Conservation (phyloP, 768 basidiomycete species). For the Macrolepiota dolichaula region DNA sequence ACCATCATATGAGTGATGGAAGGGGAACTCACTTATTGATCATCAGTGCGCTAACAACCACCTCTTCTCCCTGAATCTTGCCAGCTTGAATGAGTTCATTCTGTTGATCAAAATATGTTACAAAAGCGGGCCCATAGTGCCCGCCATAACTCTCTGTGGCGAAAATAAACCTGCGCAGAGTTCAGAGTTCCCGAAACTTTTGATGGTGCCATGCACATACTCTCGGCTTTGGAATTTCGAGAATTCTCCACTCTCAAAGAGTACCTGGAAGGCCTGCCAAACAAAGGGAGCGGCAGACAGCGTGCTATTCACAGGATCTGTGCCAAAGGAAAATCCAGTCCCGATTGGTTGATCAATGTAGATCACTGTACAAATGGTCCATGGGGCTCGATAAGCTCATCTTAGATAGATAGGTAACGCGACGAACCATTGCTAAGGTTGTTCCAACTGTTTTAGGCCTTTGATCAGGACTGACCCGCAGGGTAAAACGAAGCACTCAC, state of each 20-base stretch:
- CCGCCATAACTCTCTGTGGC: conserved; percentile 53
- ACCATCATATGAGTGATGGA: not conserved
- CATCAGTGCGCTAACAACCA: conserved; percentile 59
- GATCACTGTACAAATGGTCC: conserved; percentile 25
- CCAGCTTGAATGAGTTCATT: conserved; percentile 48
- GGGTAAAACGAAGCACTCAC: conserved; percentile 21
- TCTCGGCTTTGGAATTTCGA: conserved; percentile 39
- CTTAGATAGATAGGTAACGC: not conserved
- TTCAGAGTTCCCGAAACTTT: conserved; percentile 4
- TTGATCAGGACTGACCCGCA: not conserved
- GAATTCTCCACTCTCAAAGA: conserved; percentile 52
- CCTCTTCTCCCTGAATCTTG: conserved; percentile 41
- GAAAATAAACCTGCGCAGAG: conserved; percentile 22
- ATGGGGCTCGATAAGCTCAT: not conserved
- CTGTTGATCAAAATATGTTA: conserved; percentile 59
- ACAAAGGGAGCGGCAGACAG: conserved; percentile 51
- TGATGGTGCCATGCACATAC: conserved; percentile 59
- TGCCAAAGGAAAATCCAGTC: conserved; percentile 60
- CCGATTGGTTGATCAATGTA: conserved; percentile 66
- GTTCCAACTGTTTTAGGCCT: conserved; percentile 53
- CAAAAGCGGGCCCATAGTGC: conserved; percentile 68
- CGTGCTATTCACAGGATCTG: conserved; percentile 44
- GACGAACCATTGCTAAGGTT: conserved; percentile 59
- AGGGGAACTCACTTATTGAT: conserved; percentile 45
- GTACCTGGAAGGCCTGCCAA: conserved; percentile 64